Base-by-base conservation (phyloP, 257 asterid genomes). In the Solanum bulbocastanum region DNA sequence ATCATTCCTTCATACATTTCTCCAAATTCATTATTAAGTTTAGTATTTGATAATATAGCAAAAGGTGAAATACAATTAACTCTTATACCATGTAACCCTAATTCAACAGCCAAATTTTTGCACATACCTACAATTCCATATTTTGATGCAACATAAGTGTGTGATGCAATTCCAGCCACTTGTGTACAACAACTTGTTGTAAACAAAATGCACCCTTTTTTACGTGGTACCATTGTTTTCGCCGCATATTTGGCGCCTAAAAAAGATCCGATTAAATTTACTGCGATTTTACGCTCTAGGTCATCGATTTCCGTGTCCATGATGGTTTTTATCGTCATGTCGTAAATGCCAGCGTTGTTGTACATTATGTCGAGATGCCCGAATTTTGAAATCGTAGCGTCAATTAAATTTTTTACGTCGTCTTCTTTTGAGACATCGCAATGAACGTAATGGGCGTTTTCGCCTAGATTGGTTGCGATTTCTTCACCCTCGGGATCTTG, bases 1-100 rank as follows among this genome's bases (percentile, higher is more conserved):
- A 90, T 27, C 8, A 89, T 4, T 56, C 4, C 18, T 3, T 83
- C 56, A 74, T 10, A 74, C 1, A 42, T 37, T 74, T 1, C 52
- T 5, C 8, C 32, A 36, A 74, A 37, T 12, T 25, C 4, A 12
- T 60, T 20, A 30, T 16, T 6, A 25, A 8, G 16, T 20, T 10
- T n/a, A 49, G 10, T 10, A 68, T 56, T 58, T 52, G 94, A 86
- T 33, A 65, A 65, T n/a, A 92, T 90, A 78, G 91, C 93, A 25
- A 74, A 92, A 1, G 94, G 96, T 4, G 96, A 94, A 0, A 93
- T 46, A 22, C 94, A 91, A 18, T 92, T 94, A 2, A 92, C 94
- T 46, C 96, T 87, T 16, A 93, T 92, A 35, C 98, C 95, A 18
- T 88, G 86, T 27, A 20, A 5, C 23, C 95, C 96, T 5, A 91